phyloP scores from a whole-genome alignment of 2,329 filamentous ascomycete species.

The Curvularia sp. region DNA sequence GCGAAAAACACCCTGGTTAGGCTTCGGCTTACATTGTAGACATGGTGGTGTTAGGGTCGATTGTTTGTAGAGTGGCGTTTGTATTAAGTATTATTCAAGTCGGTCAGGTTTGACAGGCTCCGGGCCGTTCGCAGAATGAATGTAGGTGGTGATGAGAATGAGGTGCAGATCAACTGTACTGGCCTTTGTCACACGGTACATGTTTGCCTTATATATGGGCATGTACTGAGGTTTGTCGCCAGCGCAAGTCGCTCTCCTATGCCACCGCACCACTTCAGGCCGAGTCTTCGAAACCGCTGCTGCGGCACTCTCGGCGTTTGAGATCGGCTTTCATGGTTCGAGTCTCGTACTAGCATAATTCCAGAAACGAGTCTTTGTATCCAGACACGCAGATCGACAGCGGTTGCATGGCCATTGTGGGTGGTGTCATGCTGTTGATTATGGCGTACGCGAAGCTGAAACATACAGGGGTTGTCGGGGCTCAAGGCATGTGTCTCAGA shows the following conservation, averaged over 20 bases:
- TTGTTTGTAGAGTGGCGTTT: slow-evolving; percentile 7
- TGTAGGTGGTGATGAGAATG: slow-evolving; percentile 14
- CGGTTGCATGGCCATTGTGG: slow-evolving; percentile 14
- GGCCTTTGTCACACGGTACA: slow-evolving; percentile 17
- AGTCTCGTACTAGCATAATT: slow-evolving; percentile 28
- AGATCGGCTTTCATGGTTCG: slow-evolving; percentile 29
- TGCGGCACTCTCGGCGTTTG: slow-evolving; percentile 33
- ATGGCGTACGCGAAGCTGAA: slow-evolving; percentile 26
- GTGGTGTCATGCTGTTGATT: slow-evolving; percentile 17
- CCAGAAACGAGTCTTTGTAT: not conserved
- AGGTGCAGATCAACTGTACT: slow-evolving; percentile 41
- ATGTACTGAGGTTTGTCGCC: not conserved
- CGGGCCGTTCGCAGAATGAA: slow-evolving; percentile 20
- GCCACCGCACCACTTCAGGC: slow-evolving; percentile 1
- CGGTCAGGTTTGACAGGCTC: slow-evolving; percentile 14
- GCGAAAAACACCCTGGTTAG: not conserved
- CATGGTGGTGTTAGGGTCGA: slow-evolving; percentile 26
- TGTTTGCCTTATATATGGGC: slow-evolving; percentile 39
- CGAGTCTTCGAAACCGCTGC: slow-evolving; percentile 28
- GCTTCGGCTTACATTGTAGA: slow-evolving; percentile 37
- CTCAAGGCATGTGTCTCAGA: slow-evolving; percentile 20
- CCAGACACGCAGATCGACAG: slow-evolving; percentile 10
- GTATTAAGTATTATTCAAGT: slow-evolving; percentile 10
- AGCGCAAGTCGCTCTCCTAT: not conserved
- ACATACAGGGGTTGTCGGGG: slow-evolving; percentile 18